Percentiles rank a stretch among this genome's conserved stretches.
Evolutionary conservation across 495 filamentous ascomycete species (phyloP).

Genomic region (Diplogelasinospora grovesii): DNA sequence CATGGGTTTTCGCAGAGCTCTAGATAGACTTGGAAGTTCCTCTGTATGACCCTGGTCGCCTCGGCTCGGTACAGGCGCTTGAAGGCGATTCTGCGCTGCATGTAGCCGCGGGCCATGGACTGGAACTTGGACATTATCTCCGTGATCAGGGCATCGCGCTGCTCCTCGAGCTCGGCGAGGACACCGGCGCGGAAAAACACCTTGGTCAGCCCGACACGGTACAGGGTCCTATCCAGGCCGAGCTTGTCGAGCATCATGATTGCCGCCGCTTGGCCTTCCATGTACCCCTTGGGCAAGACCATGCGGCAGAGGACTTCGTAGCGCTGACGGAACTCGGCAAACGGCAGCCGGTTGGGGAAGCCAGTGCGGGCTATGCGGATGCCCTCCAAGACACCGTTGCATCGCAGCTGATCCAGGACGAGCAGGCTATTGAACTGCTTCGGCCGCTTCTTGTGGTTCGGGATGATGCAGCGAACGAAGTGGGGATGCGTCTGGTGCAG

Average conservation of each 20-base stretch:
- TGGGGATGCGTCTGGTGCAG: constrained; percentile 95
- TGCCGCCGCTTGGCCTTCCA: constrained; percentile 82
- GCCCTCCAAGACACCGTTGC: constrained; percentile 97
- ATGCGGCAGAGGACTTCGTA: constrained; percentile 94
- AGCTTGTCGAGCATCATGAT: constrained; percentile 87
- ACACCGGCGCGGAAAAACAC: constrained; percentile 98
- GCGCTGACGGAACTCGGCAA: constrained; percentile 88
- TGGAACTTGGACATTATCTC: constrained; percentile 94
- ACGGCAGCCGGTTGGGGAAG: constrained; percentile 92
- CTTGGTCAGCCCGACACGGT: constrained; percentile 91
- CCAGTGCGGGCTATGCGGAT: constrained; percentile 96
- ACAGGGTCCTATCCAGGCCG: constrained; percentile 73
- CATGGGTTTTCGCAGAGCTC: constrained; percentile 87
- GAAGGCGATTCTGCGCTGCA: constrained; percentile 76
- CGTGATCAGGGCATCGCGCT: constrained; percentile 82
- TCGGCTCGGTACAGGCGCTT: constrained; percentile 93
- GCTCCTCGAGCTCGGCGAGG: constrained; percentile 92
- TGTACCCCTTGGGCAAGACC: constrained; percentile 83
- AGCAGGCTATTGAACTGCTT: constrained; percentile 84
- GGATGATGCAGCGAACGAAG: constrained; percentile 96
- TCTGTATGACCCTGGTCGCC: constrained; percentile 88
- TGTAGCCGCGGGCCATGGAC: constrained; percentile 81
- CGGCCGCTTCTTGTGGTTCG: constrained; percentile 96
- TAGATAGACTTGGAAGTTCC: constrained; percentile 84
- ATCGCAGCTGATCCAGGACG: constrained; percentile 91